Evolutionary conservation across 1,284 basidiomycete species (phyloP), one percentile per base, ranked within the genome.

Genomic region (Irpex lacteus): DNA sequence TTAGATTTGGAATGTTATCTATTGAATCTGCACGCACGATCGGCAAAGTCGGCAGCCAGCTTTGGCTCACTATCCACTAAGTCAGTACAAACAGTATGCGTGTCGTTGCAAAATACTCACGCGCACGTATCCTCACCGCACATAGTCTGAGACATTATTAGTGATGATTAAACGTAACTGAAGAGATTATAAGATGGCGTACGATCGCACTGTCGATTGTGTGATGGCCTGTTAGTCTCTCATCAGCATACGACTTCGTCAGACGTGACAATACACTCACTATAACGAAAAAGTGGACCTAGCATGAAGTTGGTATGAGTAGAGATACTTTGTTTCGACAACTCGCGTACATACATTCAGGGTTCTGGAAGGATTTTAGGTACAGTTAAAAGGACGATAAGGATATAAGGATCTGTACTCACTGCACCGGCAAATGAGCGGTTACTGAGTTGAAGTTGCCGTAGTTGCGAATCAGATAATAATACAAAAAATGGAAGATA

Each of bases 391-490:
- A 21, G 7, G 3, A 52, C 19, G 21, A n/a, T 2, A 19, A 52
- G 18, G 18, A 32, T 13, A n/a, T 2, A 19, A 52, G 18, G 18
- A 32, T 13, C 15, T 11, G 38, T 19, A 26, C 61, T 59, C 34
- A 62, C 40, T 18, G n/a, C 4, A 62, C 21, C 0, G 44, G 38
- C 11, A n/a, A 4, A 3, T 9, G 3, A 4, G 34, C 47, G 11
- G 61, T 19, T 4, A 47, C 52, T 11, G 61, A 19, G 9, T 21
- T 26, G 32, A 56, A 56, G 21, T 62, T 52, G 4, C 56, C 56
- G 32, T 36, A 62, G 55, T 56, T 44, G 18, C 18, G 19, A 36
- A 61, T 32, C n/a, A 61, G 52, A 19, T 61, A 61, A 5, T n/a
- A 56, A 36, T 61, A 61, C 21, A 61, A 2, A 34, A 56, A 19